Evolutionary conservation across 345 rosid species (phyloP), one percentile per base, ranked within the genome.

Genomic region (Streptanthus diversifolius): DNA sequence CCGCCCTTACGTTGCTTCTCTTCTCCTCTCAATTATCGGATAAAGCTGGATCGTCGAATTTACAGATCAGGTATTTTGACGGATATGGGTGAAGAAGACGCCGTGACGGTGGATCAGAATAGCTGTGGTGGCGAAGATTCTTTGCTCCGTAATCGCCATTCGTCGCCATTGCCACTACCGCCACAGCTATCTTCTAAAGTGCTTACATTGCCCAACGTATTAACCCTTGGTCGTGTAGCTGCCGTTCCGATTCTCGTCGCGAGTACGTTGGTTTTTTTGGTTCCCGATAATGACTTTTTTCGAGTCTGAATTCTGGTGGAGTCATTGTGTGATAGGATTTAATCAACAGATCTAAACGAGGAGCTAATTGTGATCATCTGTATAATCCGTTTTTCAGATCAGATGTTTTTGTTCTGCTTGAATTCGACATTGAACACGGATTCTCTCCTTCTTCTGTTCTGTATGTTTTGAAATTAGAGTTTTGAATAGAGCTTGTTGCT

Each of bases 141-240:
- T 10, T 40, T 30, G 21, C 79, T 72, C 51, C 73, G 70, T 15
- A 74, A 40, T 19, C 49, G 71, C 48, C 75, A 58, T 57, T 66
- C 76, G 8, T 51, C 75, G 45, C 52, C 80, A 33, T 44, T 39
- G 83, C 84, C 77, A 64, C 78, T 63, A 3, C 63, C 73, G 12
- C 74, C 81, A 0, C 80, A 79, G 9, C 43, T 74, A 8, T 74
- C 76, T 70, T 62, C 85, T 24, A 88, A 88, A 77, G 80, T 95
- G 43, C 87, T 95, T 65, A 92, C 97, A 13, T 76, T 95, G 80
- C 99, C 99, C 0, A 95, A 98, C 40, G 68, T 95, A 54, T 81
- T 95, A 76, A 95, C 99, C 58, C 92, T 95, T 33, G 97, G 91
- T 33, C 99, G 99, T 22, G 97, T 95, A 49, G 91, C 88, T 35